These are phyloP conservation scores for Vanrija pseudolonga DNA, from an alignment of 1,284 basidiomycete species.

Conservation along the genomic window DNA sequence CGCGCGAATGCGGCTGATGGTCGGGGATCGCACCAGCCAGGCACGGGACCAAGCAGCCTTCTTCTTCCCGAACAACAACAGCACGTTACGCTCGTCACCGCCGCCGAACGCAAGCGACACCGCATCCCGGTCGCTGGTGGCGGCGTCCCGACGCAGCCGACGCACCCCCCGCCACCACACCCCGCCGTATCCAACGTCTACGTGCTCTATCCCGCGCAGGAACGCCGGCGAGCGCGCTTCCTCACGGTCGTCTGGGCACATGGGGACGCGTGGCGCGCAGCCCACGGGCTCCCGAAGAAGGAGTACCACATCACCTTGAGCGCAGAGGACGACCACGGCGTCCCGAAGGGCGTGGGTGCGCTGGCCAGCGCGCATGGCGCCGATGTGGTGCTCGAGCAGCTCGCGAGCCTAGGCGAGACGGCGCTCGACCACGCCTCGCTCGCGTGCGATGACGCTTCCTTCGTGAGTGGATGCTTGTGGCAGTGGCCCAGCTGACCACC, in stretches of 20 bases:
- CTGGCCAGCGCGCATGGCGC: neutral
- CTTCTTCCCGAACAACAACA: neutral
- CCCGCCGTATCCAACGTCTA: conserved; percentile 3
- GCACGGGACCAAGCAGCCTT: neutral
- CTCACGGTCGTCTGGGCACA: conserved; percentile 59
- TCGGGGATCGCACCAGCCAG: neutral
- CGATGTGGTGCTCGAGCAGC: conserved; percentile 48
- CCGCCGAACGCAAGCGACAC: neutral
- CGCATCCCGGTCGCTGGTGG: neutral
- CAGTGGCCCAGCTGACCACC: neutral
- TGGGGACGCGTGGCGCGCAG: conserved; percentile 55
- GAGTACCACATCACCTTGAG: conserved; percentile 59
- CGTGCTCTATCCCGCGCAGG: neutral
- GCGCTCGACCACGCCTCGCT: conserved; percentile 47
- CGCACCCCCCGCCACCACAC: no score
- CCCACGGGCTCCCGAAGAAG: conserved; percentile 54
- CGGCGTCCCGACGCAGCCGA: no score
- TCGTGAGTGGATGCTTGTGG: neutral
- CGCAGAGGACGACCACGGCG: conserved; percentile 49
- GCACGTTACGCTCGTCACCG: neutral
- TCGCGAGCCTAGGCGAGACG: conserved; percentile 48
- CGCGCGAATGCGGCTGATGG: neutral
- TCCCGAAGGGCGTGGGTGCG: conserved; percentile 49
- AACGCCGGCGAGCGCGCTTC: conserved; percentile 47
- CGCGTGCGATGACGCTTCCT: neutral